These are phyloP conservation scores for Ustilago loliicola DNA, from an alignment of 1,284 basidiomycete species.

Conservation along the genomic window DNA sequence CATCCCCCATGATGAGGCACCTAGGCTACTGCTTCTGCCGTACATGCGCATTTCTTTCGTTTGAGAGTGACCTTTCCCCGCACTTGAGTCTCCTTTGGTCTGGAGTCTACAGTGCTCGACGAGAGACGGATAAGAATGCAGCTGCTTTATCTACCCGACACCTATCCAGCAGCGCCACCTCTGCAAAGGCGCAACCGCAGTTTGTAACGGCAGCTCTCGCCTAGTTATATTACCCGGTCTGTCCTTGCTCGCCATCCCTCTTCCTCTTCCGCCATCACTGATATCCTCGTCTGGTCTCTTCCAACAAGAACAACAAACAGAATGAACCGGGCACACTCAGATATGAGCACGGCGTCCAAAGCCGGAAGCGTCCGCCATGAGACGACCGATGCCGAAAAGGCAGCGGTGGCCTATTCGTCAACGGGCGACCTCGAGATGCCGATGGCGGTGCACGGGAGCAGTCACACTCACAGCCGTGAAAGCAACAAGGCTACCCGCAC, in stretches of 20 bases:
- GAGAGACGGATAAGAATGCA: too few relatives aligned
- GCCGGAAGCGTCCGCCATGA: not conserved
- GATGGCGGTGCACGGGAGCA: not conserved
- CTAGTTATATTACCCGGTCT: not conserved
- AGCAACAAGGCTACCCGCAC: conserved; percentile 8
- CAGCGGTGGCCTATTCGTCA: not conserved
- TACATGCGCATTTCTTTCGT: too few relatives aligned
- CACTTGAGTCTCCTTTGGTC: not conserved
- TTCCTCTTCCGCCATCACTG: not conserved
- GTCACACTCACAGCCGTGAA: not conserved
- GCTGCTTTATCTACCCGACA: not conserved
- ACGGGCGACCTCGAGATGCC: conserved; percentile 1
- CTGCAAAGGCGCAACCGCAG: not conserved
- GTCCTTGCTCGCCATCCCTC: not conserved
- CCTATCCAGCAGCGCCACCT: not conserved
- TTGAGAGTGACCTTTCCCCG: not conserved
- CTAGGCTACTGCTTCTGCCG: too few relatives aligned
- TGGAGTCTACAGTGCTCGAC: too few relatives aligned
- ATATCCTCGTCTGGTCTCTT: not conserved
- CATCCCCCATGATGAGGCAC: not conserved
- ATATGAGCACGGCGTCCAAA: not conserved
- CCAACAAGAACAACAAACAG: not conserved
- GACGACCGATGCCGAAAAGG: not conserved
- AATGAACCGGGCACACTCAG: not conserved
- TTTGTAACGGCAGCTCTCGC: not conserved